These are phyloP conservation scores for Dictyostelium brefeldianum DNA, from an alignment of 78 protist genomes.

Conservation along the genomic window DNA sequence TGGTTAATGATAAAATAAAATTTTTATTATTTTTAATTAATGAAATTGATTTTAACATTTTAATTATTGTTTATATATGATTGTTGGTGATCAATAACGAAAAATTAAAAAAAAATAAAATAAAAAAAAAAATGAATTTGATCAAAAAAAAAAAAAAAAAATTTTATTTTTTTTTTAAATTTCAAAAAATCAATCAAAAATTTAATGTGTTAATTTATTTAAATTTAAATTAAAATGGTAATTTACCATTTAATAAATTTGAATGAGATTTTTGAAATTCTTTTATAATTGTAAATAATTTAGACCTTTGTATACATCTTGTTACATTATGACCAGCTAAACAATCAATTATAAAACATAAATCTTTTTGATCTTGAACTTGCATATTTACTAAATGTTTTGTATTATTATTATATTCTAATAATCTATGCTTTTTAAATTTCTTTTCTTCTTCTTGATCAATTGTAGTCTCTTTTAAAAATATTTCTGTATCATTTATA, in stretches of 20 bases:
- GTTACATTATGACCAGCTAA: background rate
- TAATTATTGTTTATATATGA: background rate
- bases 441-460: background rate
- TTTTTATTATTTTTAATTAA: constrained; percentile 5
- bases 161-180: background rate
- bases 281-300: background rate
- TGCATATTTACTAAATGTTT: background rate
- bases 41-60: constrained; percentile 9
- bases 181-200: too few relatives aligned
- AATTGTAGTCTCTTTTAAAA: background rate
- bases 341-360: constrained; percentile 9
- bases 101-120: background rate
- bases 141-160: background rate
- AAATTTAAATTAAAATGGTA: background rate
- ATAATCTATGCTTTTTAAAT: background rate
- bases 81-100: background rate
- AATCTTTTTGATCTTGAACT: background rate
- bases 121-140: background rate
- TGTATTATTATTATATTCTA: background rate
- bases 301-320: background rate
- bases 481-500: background rate
- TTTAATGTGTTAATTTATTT: too few relatives aligned
- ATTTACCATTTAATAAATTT: background rate
- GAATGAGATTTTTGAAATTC: constrained; percentile 4
- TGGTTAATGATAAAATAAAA: background rate